Evolutionary conservation across 306 rosid genomes (phyloP), one percentile per base, ranked within the genome.

Genomic region (Fragaria ananassa): DNA sequence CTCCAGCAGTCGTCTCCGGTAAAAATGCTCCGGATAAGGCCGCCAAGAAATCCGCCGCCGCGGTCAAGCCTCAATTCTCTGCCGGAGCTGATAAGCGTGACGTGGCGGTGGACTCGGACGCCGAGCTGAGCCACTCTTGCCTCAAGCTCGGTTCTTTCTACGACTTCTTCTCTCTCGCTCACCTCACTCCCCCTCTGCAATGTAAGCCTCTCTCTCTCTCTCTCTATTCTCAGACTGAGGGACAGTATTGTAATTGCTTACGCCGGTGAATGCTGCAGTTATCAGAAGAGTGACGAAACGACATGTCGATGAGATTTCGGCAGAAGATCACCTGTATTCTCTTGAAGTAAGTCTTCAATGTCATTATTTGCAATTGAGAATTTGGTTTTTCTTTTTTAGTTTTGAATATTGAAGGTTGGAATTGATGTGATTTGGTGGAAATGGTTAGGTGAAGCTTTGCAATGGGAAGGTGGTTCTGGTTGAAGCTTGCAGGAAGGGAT

Each of bases 141-240:
- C 93, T 97, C 19, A 89, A 90, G 82, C 96, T 92, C 5, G 97
- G 91, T 19, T 88, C 89, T 77, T 95, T 95, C 82, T 95, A 92
- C 81, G 97, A 95, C 81, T 95, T 95, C 80, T 95, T 95, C 85
- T 95, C 97, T 65, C 97, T 95, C 57, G 87, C 97, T 12, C 87
- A 92, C 54, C 96, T 92, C 83, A 88, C 87, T 63, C 93, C 96
- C 0, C 98, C 98, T 49, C 78, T 95, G 72, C 98, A 92, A 69
- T 90, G 98, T 95, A 90, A 53, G 31, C 25, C 64, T 77, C 27
- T 39, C 17, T 56, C 18, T 70, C 17, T 76, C 54, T 45, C 54
- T 51, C 44, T 70, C 29, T 21, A 2, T 10, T n/a, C 13, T 0
- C 29, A 66, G 21, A 15, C 29, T 39, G 19, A 17, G 17, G 31